Evolutionary conservation across 2,329 filamentous ascomycete species (phyloP).

Genomic region (Trichophaea hybrida): DNA sequence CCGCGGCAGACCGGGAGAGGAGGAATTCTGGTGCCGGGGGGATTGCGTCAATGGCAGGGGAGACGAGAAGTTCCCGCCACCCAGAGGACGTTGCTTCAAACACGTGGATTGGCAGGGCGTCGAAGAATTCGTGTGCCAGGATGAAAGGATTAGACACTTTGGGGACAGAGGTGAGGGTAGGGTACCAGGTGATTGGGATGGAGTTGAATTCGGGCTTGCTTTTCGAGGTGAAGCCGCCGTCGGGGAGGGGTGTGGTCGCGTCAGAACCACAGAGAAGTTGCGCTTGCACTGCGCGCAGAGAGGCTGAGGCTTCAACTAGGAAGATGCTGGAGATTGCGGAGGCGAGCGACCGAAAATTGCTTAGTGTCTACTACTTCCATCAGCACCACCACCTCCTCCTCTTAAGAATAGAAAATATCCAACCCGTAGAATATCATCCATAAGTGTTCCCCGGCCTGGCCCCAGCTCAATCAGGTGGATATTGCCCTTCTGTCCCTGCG

Average conservation of each 20-base stretch:
- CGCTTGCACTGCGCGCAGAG: conserved; percentile 63
- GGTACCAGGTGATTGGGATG: conserved; percentile 63
- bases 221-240: conserved; percentile 60
- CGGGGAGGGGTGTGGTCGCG: conserved; percentile 46
- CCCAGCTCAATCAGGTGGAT: conserved; percentile 89
- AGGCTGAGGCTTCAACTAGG: conserved; percentile 81
- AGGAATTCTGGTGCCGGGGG: conserved; percentile 65
- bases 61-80: conserved; percentile 39
- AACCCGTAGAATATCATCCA: conserved; percentile 90
- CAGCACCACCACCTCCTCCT: background rate
- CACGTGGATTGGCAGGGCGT: conserved; percentile 87
- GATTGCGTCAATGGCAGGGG: conserved; percentile 42
- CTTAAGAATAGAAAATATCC: conserved; percentile 28
- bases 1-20: conserved; percentile 57
- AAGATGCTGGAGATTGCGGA: conserved; percentile 74
- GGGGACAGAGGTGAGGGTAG: background rate
- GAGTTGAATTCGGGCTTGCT: conserved; percentile 47
- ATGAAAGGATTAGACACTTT: conserved; percentile 45
- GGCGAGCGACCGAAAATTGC: conserved; percentile 64
- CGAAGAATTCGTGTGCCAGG: conserved; percentile 95
- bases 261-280: conserved; percentile 63
- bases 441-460: conserved; percentile 83
- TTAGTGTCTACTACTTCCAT: conserved; percentile 50
- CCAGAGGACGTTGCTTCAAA: conserved; percentile 51
- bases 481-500: conserved; percentile 60